Evolutionary conservation across 2,329 filamentous ascomycete species (phyloP).

Genomic region (Epichloe amarillans): DNA sequence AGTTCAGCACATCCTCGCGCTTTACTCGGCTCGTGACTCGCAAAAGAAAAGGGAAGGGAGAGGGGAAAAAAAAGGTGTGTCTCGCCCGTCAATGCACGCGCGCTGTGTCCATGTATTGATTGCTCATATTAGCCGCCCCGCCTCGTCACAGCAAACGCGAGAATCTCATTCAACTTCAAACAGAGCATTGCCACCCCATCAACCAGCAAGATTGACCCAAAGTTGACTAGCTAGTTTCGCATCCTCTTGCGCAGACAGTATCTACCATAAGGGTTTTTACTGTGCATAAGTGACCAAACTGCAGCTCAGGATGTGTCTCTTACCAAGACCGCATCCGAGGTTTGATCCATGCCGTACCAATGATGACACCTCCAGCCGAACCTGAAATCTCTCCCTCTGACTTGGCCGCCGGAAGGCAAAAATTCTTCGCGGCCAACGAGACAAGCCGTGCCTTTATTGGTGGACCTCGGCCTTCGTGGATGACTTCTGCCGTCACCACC

Average conservation of each 20-base stretch:
- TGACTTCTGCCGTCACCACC: background rate
- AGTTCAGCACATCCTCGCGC: too few species aligned
- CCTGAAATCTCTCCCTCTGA: background rate
- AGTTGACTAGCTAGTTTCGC: too few species aligned
- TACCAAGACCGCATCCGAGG: background rate
- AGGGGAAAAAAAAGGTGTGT: background rate
- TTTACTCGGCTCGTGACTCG: too few species aligned
- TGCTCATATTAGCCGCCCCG: background rate
- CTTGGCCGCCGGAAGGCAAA: background rate
- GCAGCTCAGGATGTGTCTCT: background rate
- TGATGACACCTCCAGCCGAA: background rate
- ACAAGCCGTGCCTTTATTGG: slow-evolving; percentile 6
- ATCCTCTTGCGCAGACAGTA: background rate
- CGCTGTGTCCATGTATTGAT: background rate
- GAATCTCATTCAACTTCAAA: background rate
- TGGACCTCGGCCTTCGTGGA: slow-evolving; percentile 2
- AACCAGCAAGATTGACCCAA: too few species aligned
- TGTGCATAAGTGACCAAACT: background rate
- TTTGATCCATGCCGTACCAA: background rate
- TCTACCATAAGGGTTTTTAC: background rate
- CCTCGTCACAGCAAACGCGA: background rate
- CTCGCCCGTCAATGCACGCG: background rate
- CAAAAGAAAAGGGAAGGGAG: too few species aligned
- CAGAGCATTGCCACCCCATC: background rate
- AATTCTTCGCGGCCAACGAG: slow-evolving; percentile 4